Evolutionary conservation across 106 monocot genomes (phyloP).

Genomic region (Allium cepa): DNA sequence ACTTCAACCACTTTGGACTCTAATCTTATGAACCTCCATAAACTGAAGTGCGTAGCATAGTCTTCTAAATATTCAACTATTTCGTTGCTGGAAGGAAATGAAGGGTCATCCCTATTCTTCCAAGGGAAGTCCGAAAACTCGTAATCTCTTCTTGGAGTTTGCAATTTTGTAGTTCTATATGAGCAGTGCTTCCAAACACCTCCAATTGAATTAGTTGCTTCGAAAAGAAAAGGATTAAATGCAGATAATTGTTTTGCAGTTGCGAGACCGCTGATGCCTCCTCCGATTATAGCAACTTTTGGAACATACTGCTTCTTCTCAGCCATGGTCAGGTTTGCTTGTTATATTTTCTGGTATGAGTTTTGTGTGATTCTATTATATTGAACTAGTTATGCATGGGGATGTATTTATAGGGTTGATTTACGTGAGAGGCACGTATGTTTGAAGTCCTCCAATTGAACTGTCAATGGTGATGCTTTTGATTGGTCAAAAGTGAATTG

Average conservation of each 20-base stretch:
- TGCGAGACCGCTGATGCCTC: conserved; percentile 72
- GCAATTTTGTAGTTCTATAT: conserved; percentile 63
- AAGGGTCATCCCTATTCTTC: conserved; percentile 41
- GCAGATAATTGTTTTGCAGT: conserved; percentile 53
- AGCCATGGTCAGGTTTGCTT: not conserved
- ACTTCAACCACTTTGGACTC: conserved; percentile 47
- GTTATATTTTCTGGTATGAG: not conserved
- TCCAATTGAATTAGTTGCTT: conserved; percentile 68
- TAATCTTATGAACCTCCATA: conserved; percentile 49
- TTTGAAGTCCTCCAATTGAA: too few relatives aligned
- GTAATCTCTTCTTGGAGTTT: conserved; percentile 77
- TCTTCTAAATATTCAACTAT: conserved; percentile 66
- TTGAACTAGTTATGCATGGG: not conserved
- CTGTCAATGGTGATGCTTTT: too few relatives aligned
- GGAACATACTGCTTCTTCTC: conserved; percentile 9
- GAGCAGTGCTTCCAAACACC: conserved; percentile 90
- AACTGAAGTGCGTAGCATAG: conserved; percentile 63
- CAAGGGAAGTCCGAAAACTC: conserved; percentile 93
- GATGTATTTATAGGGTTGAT: not conserved
- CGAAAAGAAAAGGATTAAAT: conserved; percentile 62
- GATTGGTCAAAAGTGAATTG: too few relatives aligned
- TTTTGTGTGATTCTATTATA: not conserved
- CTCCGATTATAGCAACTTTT: conserved; percentile 56
- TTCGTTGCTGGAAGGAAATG: conserved; percentile 59
- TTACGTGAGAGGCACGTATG: conserved; percentile 8